These are phyloP conservation scores for Dryas octopetala DNA, from an alignment of 306 rosid genomes.

Conservation along the genomic window DNA sequence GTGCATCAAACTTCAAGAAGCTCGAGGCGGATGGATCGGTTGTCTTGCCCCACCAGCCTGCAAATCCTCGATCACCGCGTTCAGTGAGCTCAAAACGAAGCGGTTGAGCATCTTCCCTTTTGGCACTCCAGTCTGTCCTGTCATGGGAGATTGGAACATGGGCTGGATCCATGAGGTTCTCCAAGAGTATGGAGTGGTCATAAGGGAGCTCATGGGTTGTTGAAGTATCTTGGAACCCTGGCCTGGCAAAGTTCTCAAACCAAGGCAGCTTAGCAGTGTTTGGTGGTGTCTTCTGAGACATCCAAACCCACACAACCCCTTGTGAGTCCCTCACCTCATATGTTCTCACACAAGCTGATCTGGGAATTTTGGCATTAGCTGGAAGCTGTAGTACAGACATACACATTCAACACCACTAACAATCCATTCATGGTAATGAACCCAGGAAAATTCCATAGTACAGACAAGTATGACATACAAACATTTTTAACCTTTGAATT, in stretches of 20 bases:
- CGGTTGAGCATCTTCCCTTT: constrained; percentile 85
- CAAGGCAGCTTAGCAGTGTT: constrained; percentile 64
- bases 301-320: constrained; percentile 98
- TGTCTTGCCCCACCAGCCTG: constrained; percentile 87
- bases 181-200: constrained; percentile 92
- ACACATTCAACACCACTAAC: constrained; percentile 3
- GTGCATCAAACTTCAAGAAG: constrained; percentile 77
- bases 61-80: constrained; percentile 80
- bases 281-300: constrained; percentile 76
- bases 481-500: no score
- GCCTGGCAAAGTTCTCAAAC: constrained; percentile 88
- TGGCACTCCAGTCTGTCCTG: constrained; percentile 82
- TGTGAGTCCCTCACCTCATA: constrained; percentile 84
- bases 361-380: constrained; percentile 80
- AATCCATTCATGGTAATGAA: not conserved
- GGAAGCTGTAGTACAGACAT: constrained; percentile 66
- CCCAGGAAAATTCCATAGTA: no score
- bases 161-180: constrained; percentile 98
- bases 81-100: constrained; percentile 70
- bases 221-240: constrained; percentile 77
- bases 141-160: constrained; percentile 96
- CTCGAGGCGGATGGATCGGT: constrained; percentile 47
- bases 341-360: constrained; percentile 73
- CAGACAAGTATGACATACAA: no score
- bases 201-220: constrained; percentile 92